Evolutionary conservation across 495 filamentous ascomycete genomes (phyloP).

Genomic region (Neurospora sp.): DNA sequence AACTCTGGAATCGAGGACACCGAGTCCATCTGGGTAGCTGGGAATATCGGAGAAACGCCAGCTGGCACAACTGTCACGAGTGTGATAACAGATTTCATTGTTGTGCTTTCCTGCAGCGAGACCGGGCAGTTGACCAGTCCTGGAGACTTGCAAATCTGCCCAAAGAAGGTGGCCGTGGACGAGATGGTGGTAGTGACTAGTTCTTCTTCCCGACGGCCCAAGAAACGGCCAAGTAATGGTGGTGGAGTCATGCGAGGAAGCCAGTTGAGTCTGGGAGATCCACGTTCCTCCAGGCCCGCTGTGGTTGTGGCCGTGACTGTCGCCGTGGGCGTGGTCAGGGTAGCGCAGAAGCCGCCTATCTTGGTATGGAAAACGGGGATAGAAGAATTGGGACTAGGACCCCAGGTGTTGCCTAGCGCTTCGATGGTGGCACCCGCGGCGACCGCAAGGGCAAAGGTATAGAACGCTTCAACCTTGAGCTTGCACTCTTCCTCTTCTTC

Average conservation of each 20-base stretch:
- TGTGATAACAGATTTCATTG: constrained; percentile 21
- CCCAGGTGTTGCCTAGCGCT: constrained; percentile 31
- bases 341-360: constrained; percentile 35
- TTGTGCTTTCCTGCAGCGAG: constrained; percentile 32
- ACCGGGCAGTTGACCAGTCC: constrained; percentile 38
- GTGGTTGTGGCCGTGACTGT: constrained; percentile 11
- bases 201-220: constrained; percentile 9
- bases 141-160: constrained; percentile 25
- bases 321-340: constrained; percentile 12
- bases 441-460: constrained; percentile 40
- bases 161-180: constrained; percentile 27
- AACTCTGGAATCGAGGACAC: constrained; percentile 2
- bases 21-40: constrained; percentile 14
- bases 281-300: background rate
- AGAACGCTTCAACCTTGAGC: constrained; percentile 34
- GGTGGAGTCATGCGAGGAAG: background rate
- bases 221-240: constrained; percentile 15
- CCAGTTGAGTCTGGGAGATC: background rate
- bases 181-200: constrained; percentile 27
- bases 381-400: constrained; percentile 33
- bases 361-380: constrained; percentile 46
- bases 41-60: constrained; percentile 27
- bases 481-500: constrained; percentile 30
- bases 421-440: constrained; percentile 40
- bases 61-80: constrained; percentile 27